phyloP scores from a whole-genome alignment of 257 asterid genomes.

The Osmanthus fragrans region DNA sequence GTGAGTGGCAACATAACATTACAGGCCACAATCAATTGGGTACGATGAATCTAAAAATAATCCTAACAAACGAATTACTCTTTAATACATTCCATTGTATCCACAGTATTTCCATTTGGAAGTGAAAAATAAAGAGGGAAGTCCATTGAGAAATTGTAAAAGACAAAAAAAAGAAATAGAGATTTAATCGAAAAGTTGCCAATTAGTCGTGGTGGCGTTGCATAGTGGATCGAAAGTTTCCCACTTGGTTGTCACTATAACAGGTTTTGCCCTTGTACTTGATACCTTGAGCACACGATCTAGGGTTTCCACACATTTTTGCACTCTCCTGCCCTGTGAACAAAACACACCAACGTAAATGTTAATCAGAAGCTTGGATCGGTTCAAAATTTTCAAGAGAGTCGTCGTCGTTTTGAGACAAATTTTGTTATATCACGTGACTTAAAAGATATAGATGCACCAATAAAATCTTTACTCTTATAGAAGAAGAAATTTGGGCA shows the following conservation, averaged over 20 bases:
- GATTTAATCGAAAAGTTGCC: constrained; percentile 56
- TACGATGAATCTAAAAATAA: background rate
- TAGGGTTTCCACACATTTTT: constrained; percentile 52
- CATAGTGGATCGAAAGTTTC: constrained; percentile 41
- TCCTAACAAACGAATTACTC: background rate
- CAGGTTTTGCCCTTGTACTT: constrained; percentile 40
- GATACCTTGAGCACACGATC: constrained; percentile 50
- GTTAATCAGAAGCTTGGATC: background rate
- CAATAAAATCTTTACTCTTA: no score
- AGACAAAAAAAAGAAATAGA: background rate
- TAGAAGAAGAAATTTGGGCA: no score
- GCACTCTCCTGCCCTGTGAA: constrained; percentile 59
- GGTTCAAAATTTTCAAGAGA: background rate
- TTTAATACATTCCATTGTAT: background rate
- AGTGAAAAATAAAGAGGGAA: background rate
- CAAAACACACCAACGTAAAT: background rate
- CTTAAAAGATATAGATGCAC: background rate
- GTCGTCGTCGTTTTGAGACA: no score
- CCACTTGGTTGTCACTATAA: constrained; percentile 43
- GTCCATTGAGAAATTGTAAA: background rate
- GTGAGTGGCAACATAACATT: background rate
- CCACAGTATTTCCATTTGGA: background rate
- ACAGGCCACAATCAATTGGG: background rate
- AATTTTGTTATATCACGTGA: background rate
- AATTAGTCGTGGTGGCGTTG: constrained; percentile 26